Evolutionary conservation across 495 filamentous ascomycete species (phyloP), one percentile per base, ranked within the genome.

Genomic region (Xylaria flabelliformis): DNA sequence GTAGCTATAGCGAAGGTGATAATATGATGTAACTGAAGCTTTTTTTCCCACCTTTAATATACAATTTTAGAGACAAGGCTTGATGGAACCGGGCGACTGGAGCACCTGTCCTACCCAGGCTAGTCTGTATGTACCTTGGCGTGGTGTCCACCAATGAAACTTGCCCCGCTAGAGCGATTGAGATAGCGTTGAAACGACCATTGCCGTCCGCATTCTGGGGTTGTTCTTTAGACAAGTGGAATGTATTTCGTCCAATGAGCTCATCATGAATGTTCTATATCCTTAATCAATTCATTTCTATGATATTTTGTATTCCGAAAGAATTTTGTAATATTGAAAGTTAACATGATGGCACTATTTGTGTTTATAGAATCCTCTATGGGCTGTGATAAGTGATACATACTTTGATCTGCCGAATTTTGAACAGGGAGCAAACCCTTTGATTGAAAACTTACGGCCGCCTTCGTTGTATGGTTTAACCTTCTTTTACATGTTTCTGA

Each of bases 11-110:
- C 10, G 29, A 8, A 26, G 66, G 67, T 34, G 46, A 48, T 67
- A 50, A 50, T 75, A 77, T 77, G 75, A 77, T 75, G 75, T 77
- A 77, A 75, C 73, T 75, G 75, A 77, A 75, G 75, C 75, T 74
- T 59, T 56, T 53, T 66, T 58, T 36, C 12, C 24, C 39, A 9
- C 62, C 34, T 59, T n/a, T 61, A 39, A 12, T 59, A 59, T 39
- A 39, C 32, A 66, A 51, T 66, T 66, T 36, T 32, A 39, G 15
- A 66, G 42, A 32, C 41, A 64, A 21, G 15, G 44, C 64, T 53
- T 51, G 29, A 50, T 50, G 46, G 46, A 50, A 51, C 64, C 64
- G 17, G 48, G 29, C 29, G 17, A 36, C 29, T 44, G 64, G 64
- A 66, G 64, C 64, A 42, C 9, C 3, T 24, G 17, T 56, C 53